phyloP scores from a whole-genome alignment of 2,329 filamentous ascomycete genomes.

The Exserohilum turcica region DNA sequence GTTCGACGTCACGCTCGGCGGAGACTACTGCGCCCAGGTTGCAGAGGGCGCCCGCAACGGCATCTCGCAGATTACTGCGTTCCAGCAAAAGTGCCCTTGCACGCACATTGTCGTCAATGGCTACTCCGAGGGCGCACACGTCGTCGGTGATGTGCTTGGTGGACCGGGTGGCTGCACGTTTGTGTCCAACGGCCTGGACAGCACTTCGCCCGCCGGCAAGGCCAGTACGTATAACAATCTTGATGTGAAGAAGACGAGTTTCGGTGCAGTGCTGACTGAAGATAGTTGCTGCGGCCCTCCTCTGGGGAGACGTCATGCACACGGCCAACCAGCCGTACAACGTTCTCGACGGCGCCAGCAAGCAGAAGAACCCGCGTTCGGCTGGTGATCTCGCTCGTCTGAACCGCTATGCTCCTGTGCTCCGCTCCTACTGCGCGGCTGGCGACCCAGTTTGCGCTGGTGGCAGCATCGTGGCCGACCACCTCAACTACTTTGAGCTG shows the following conservation, averaged over 20 bases:
- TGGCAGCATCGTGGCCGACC: conserved; percentile 61
- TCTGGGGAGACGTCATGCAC: conserved; percentile 31
- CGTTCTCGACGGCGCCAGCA: conserved; percentile 24
- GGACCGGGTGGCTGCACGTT: conserved; percentile 44
- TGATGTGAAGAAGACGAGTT: too few species aligned
- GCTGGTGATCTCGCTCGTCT: conserved; percentile 20
- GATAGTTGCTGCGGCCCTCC: conserved; percentile 23
- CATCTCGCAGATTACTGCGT: conserved; percentile 55
- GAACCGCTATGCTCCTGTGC: conserved; percentile 52
- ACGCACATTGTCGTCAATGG: conserved; percentile 63
- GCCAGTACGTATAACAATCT: conserved; percentile 19
- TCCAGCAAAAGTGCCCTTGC: conserved; percentile 59
- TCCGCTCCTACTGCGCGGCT: conserved; percentile 67
- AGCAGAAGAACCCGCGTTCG: conserved; percentile 18
- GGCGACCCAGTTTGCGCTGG: conserved; percentile 68
- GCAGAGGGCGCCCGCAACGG: conserved; percentile 27
- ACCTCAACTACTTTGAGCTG: conserved; percentile 61
- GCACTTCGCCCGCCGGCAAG: conserved; percentile 25
- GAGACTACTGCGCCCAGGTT: conserved; percentile 26
- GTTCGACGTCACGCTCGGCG: conserved; percentile 21
- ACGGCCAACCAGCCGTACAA: conserved; percentile 31
- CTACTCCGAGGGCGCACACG: conserved; percentile 65
- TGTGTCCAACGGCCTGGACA: conserved; percentile 22
- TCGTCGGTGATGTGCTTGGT: conserved; percentile 63
- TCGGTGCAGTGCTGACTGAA: not conserved